These are phyloP conservation scores for Aspergillus sp. DNA, from an alignment of 2,329 filamentous ascomycete genomes.

Conservation along the genomic window DNA sequence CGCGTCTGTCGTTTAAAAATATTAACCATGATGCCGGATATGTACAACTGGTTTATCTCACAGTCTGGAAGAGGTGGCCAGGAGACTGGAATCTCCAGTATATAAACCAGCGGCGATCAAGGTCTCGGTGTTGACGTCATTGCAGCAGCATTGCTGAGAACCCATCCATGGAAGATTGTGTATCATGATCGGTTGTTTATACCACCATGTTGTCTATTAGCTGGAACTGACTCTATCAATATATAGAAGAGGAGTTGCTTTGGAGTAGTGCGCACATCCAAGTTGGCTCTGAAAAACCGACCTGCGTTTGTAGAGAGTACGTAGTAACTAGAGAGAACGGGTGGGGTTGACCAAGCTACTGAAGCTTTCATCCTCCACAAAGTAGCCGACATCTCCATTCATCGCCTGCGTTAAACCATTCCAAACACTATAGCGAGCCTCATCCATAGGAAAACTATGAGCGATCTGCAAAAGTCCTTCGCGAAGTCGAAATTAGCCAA, in stretches of 20 bases:
- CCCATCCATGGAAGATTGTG: conserved; percentile 3
- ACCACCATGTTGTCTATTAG: too few relatives aligned
- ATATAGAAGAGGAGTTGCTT: too few relatives aligned
- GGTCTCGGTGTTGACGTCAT: conserved; percentile 11
- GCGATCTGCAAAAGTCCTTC: conserved; percentile 76
- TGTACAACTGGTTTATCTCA: neutral
- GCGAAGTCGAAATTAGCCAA: conserved; percentile 71
- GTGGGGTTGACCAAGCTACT: neutral
- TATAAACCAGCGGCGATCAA: neutral
- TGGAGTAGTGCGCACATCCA: too few relatives aligned
- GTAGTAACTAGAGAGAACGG: conserved; percentile 3
- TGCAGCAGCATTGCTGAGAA: neutral
- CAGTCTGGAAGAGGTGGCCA: neutral
- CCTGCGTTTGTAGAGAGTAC: too few relatives aligned
- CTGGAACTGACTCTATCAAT: too few relatives aligned
- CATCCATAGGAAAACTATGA: conserved; percentile 55
- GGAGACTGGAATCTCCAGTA: neutral
- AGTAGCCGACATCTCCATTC: neutral
- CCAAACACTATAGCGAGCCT: neutral
- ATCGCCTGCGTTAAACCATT: neutral
- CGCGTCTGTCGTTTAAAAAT: conserved; percentile 49
- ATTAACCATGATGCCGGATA: conserved; percentile 46
- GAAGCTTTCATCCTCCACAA: neutral
- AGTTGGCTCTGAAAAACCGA: too few relatives aligned
- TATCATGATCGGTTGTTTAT: neutral